Conservation (phyloP, 2,329 filamentous ascomycete genomes). For the Verticillium isaacii region DNA sequence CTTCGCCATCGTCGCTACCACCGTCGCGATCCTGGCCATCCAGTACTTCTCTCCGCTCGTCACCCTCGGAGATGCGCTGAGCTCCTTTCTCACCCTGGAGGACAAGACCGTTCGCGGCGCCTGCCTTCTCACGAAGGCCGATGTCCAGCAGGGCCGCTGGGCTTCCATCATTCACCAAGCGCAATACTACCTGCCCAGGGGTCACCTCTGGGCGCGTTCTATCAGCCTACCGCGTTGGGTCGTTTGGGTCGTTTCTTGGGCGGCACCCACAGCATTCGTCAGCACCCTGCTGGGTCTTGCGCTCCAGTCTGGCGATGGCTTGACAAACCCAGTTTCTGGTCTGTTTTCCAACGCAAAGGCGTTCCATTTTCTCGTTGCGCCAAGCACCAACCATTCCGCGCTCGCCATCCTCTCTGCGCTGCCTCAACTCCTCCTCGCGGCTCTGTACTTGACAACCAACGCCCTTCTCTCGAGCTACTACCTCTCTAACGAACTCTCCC, state of each 20-base stretch:
- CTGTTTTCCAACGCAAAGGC: background rate
- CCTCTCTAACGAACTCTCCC: slow-evolving; percentile 44
- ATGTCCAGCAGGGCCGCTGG: slow-evolving; percentile 40
- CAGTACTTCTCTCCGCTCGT: slow-evolving; percentile 36
- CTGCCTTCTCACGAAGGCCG: slow-evolving; percentile 42
- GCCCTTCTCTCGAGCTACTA: slow-evolving; percentile 41
- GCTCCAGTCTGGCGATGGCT: background rate
- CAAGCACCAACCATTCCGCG: slow-evolving; percentile 17
- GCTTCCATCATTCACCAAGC: slow-evolving; percentile 26
- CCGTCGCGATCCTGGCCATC: slow-evolving; percentile 22
- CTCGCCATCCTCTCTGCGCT: slow-evolving; percentile 35
- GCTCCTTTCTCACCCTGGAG: slow-evolving; percentile 41
- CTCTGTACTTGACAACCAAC: slow-evolving; percentile 44
- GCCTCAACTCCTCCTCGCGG: slow-evolving; percentile 43
- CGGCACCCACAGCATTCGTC: slow-evolving; percentile 27
- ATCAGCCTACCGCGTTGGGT: slow-evolving; percentile 38
- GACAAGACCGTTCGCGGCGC: slow-evolving; percentile 37
- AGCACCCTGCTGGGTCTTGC: slow-evolving; percentile 28
- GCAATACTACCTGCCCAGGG: slow-evolving; percentile 34
- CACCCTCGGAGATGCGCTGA: slow-evolving; percentile 46
- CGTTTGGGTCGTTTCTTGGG: slow-evolving; percentile 33
- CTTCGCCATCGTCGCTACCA: slow-evolving; percentile 26
- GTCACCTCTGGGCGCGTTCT: slow-evolving; percentile 40
- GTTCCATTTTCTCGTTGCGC: slow-evolving; percentile 12
- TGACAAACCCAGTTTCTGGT: background rate